Evolutionary conservation across 768 basidiomycete genomes (phyloP).

Genomic region (Paxillus ammoniavirescens): DNA sequence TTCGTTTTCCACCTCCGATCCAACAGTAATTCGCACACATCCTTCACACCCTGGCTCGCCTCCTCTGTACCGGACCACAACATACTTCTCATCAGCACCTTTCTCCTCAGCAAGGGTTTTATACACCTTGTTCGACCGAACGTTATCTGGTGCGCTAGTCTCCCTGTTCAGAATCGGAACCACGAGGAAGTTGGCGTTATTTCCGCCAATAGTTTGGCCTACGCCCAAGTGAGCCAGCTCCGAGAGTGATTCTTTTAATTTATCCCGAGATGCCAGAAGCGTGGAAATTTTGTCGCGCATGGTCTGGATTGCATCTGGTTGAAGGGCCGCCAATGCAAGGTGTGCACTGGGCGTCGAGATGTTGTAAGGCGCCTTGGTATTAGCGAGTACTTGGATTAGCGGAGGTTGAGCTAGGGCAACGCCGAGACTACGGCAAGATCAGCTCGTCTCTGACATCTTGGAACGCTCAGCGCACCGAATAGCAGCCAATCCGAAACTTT

Average conservation of each 20-base stretch:
- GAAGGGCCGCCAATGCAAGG: slow-evolving; percentile 77
- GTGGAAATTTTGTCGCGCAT: slow-evolving; percentile 68
- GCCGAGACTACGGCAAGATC: slow-evolving; percentile 60
- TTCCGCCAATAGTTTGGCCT: slow-evolving; percentile 71
- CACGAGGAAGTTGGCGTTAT: slow-evolving; percentile 89
- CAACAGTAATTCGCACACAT: slow-evolving; percentile 88
- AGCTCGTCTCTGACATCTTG: neutral
- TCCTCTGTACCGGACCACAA: slow-evolving; percentile 91
- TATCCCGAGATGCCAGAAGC: slow-evolving; percentile 56
- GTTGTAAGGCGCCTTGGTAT: slow-evolving; percentile 98
- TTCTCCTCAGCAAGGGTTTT: slow-evolving; percentile 78
- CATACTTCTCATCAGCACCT: slow-evolving; percentile 76
- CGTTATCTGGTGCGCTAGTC: slow-evolving; percentile 48
- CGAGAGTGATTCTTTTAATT: slow-evolving; percentile 51
- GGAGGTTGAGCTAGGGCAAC: slow-evolving; percentile 88
- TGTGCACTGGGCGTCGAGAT: slow-evolving; percentile 87
- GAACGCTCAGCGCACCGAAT: slow-evolving; percentile 63
- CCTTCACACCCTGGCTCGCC: slow-evolving; percentile 82
- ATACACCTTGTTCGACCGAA: slow-evolving; percentile 65
- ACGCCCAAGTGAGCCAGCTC: slow-evolving; percentile 51
- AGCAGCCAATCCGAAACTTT: slow-evolving; percentile 93
- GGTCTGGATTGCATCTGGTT: slow-evolving; percentile 52
- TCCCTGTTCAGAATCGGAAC: slow-evolving; percentile 64
- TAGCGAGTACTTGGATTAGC: slow-evolving; percentile 85
- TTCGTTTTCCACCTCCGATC: slow-evolving; percentile 77